Evolutionary conservation across 2,329 filamentous ascomycete genomes (phyloP).

Genomic region (Ciborinia camelliae): DNA sequence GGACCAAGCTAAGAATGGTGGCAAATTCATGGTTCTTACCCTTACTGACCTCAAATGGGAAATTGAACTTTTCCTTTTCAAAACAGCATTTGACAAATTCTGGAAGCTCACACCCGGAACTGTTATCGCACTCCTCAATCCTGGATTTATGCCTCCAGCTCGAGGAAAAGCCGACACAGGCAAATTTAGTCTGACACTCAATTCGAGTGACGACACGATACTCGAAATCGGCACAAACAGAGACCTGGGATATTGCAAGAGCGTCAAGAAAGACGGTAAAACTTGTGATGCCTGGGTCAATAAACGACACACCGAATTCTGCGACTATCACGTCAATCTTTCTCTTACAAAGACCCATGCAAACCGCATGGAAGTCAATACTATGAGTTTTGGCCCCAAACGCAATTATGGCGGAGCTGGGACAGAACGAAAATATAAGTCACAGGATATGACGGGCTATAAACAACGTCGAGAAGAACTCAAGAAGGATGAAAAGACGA

Average conservation of each 20-base stretch:
- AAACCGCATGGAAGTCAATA: slow-evolving; percentile 75
- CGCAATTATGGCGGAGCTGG: slow-evolving; percentile 36
- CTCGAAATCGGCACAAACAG: slow-evolving; percentile 82
- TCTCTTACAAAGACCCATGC: slow-evolving; percentile 68
- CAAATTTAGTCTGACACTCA: slow-evolving; percentile 79
- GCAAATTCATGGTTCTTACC: slow-evolving; percentile 90
- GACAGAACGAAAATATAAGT: slow-evolving; percentile 31
- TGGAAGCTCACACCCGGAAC: slow-evolving; percentile 95
- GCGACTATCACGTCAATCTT: slow-evolving; percentile 86
- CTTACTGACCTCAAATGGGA: slow-evolving; percentile 89
- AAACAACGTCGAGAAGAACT: slow-evolving; percentile 28
- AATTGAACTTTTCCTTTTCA: slow-evolving; percentile 88
- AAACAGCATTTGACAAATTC: slow-evolving; percentile 83
- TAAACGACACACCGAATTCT: slow-evolving; percentile 80
- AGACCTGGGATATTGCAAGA: slow-evolving; percentile 86
- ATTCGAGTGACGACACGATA: slow-evolving; percentile 81
- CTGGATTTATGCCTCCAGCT: slow-evolving; percentile 82
- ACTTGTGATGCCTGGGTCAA: slow-evolving; percentile 84
- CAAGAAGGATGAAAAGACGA: slow-evolving; percentile 39
- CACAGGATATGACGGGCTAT: slow-evolving; percentile 28
- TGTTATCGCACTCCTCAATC: slow-evolving; percentile 87
- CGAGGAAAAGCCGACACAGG: slow-evolving; percentile 72
- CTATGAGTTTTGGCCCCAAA: slow-evolving; percentile 51
- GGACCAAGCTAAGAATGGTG: slow-evolving; percentile 49
- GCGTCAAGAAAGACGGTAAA: slow-evolving; percentile 78